Percentiles rank a stretch among this genome's conserved stretches.
Conservation (phyloP, 176 grass and related monocot species). For the Oropetium thomaeum region DNA sequence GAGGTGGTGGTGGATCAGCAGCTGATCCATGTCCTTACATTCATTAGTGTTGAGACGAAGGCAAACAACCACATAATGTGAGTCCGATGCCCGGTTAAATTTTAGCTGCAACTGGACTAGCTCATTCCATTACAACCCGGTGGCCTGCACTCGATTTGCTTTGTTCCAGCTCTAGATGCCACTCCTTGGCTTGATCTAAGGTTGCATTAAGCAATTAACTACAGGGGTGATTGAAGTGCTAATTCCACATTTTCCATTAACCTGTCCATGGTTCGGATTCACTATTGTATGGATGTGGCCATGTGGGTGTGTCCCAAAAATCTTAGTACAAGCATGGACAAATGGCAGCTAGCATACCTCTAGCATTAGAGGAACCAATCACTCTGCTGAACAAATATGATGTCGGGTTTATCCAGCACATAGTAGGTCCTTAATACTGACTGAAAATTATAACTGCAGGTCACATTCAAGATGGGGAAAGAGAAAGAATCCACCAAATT, state of each 20-base stretch:
- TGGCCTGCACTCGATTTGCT: neutral
- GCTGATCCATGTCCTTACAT: neutral
- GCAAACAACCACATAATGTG: neutral
- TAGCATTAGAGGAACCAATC: neutral
- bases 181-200: neutral
- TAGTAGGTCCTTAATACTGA: neutral
- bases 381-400: neutral
- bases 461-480: slow-evolving; percentile 39
- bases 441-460: neutral
- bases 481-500: slow-evolving; percentile 21
- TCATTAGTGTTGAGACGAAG: neutral
- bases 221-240: neutral
- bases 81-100: neutral
- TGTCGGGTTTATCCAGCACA: neutral
- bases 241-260: neutral
- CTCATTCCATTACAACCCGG: neutral
- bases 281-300: neutral
- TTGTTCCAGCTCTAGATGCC: neutral
- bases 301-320: neutral
- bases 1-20: neutral
- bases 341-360: neutral
- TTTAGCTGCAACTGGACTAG: neutral
- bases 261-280: neutral
- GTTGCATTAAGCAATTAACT: neutral
- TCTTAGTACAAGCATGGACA: neutral